Base-by-base conservation (phyloP, 2,329 filamentous ascomycete genomes). In the Chrysoporthe deuterocubensis region DNA sequence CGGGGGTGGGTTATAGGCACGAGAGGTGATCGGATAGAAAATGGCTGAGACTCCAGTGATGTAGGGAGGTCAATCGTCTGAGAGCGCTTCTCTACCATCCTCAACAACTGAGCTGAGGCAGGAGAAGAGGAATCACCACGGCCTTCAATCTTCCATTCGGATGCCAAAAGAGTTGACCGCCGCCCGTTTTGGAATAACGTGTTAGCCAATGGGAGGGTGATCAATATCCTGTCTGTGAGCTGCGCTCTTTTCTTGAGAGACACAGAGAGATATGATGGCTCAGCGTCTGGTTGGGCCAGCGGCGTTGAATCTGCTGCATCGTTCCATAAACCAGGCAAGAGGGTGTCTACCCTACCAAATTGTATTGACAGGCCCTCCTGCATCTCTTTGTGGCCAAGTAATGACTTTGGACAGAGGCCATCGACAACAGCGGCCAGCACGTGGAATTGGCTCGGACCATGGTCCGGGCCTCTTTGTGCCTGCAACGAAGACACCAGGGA, bases 141-240 rank as follows among this genome's bases (percentile, higher is more conserved):
- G 14, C 11, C 32, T 32, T 21, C 42, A 40, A 13, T 62, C 37
- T 5, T 32, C 71, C 71, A 72, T 40, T 66, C 48, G 16, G 65
- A 64, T 52, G 67, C 71, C 44, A 71, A 59, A 26, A 37, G 71
- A 69, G 34, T 72, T 50, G 59, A 73, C 43, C 56, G 69, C 65
- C 14, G 74, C 34, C 14, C 70, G 69, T 90, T 95, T 50, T 89
- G 86, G 74, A 96, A 96, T 7, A 93, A 80, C 0, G 93, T 96
- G 74, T 93, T 92, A 52, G 92, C 90, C 37, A 96, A 80, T 1
- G 92, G 92, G 1, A 94, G 68, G 6, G 83, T 87, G 65, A 85
- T 76, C 3, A 78, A 75, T 3, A 80, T 71, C 5, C 69, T 68
- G 44, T 69, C 70, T 1, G 66, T 69, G 42, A 73, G 67, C 5